Conservation (phyloP, 768 basidiomycete species). For the Pisolithus sp. region DNA sequence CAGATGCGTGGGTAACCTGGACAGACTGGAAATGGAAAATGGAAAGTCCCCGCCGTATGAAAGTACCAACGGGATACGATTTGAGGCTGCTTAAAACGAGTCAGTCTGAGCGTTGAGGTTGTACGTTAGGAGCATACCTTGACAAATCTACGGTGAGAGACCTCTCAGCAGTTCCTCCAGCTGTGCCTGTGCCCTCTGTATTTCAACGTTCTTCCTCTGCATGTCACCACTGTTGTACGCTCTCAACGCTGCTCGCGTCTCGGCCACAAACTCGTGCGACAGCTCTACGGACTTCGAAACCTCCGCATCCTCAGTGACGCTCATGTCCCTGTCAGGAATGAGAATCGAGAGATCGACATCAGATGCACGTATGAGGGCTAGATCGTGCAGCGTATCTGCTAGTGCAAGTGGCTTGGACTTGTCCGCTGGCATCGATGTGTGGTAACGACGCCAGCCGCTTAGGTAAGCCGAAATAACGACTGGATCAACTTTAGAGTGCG, state of each 20-base stretch:
- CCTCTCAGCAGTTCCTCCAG: conserved; percentile 47
- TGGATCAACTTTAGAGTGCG: too few species aligned
- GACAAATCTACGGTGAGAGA: conserved; percentile 12
- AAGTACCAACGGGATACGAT: too few species aligned
- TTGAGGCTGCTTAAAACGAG: too few species aligned
- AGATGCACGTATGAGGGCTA: conserved; percentile 63
- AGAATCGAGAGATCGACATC: conserved; percentile 36
- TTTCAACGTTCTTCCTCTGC: conserved; percentile 43
- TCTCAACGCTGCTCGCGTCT: conserved; percentile 52
- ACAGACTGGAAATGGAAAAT: too few species aligned
- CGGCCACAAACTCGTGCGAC: conserved; percentile 55
- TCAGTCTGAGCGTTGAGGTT: too few species aligned
- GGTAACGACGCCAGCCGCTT: too few species aligned
- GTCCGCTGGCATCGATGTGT: conserved; percentile 15
- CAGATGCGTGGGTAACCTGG: too few species aligned
- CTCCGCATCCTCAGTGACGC: background rate
- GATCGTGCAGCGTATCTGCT: conserved; percentile 58
- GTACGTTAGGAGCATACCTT: background rate
- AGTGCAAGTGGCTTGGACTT: conserved; percentile 48
- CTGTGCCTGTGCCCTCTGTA: conserved; percentile 50
- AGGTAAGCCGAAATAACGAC: too few species aligned
- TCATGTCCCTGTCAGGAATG: conserved; percentile 13
- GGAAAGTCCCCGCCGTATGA: too few species aligned
- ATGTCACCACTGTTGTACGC: conserved; percentile 47
- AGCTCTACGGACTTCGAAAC: conserved; percentile 23